phyloP scores from a whole-genome alignment of 2,329 filamentous ascomycete species.

The Aureobasidium sp. region DNA sequence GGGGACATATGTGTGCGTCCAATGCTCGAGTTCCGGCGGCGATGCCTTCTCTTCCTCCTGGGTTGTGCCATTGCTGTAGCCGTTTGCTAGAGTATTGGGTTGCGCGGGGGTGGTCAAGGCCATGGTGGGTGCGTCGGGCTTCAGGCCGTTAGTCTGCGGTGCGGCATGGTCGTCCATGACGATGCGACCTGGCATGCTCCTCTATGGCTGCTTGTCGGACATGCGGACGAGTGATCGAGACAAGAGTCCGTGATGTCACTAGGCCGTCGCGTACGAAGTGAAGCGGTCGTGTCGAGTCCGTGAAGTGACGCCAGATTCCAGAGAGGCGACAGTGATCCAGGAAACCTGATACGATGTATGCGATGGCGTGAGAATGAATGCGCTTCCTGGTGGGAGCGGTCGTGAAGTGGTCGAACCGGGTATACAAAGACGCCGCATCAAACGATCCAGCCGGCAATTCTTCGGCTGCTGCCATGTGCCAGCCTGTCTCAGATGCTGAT shows the following conservation, averaged over 20 bases:
- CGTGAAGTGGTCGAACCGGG: background rate
- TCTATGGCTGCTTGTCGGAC: slow-evolving; percentile 19
- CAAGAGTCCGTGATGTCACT: slow-evolving; percentile 2
- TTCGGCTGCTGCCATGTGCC: background rate
- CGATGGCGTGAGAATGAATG: background rate
- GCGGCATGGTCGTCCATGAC: slow-evolving; percentile 41
- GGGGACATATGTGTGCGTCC: slow-evolving; percentile 68
- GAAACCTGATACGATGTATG: background rate
- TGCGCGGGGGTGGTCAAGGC: slow-evolving; percentile 18
- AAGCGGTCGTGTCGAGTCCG: background rate
- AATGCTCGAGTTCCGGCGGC: slow-evolving; percentile 53
- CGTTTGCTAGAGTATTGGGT: slow-evolving; percentile 18
- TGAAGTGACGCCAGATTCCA: background rate
- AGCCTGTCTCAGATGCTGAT: background rate
- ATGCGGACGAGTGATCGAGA: slow-evolving; percentile 6
- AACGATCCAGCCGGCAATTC: background rate
- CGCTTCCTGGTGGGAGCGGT: background rate
- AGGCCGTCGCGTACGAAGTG: background rate
- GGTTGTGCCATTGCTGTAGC: slow-evolving; percentile 13
- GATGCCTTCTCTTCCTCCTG: background rate
- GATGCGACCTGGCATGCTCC: slow-evolving; percentile 43
- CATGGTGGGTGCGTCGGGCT: slow-evolving; percentile 20
- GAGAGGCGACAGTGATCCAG: background rate
- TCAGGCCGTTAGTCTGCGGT: slow-evolving; percentile 30
- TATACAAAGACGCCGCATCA: slow-evolving; percentile 9